Evolutionary conservation across 805 yeast genomes (phyloP).

Genomic region (Spathaspora gorwiae): DNA sequence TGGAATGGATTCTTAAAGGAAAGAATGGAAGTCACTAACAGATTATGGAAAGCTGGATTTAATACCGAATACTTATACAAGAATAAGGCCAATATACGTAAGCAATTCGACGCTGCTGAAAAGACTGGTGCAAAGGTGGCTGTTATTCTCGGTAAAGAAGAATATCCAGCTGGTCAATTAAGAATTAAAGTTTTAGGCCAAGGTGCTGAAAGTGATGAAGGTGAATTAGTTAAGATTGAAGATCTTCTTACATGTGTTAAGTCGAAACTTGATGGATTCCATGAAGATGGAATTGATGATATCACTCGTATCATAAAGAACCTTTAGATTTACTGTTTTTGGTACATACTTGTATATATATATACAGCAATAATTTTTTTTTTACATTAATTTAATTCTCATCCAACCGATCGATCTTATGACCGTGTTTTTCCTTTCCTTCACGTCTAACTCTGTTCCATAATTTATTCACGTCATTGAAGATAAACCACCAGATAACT

Average conservation of each 20-base stretch:
- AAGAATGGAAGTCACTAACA: slow-evolving; percentile 81
- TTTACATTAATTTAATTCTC: slow-evolving; percentile 1
- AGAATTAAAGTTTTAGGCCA: slow-evolving; percentile 87
- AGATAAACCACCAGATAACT: slow-evolving; percentile 67
- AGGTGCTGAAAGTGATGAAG: slow-evolving; percentile 81
- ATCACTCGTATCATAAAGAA: slow-evolving; percentile 60
- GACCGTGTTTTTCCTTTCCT: slow-evolving; percentile 33
- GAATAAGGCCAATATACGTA: slow-evolving; percentile 88
- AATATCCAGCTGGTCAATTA: slow-evolving; percentile 71
- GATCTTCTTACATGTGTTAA: slow-evolving; percentile 52
- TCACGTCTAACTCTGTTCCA: slow-evolving; percentile 80
- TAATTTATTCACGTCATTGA: slow-evolving; percentile 61
- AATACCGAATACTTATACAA: slow-evolving; percentile 91
- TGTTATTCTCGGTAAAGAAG: slow-evolving; percentile 94
- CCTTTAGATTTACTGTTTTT: slow-evolving; percentile 26
- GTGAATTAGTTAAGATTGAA: slow-evolving; percentile 64
- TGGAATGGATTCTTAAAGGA: slow-evolving; percentile 92
- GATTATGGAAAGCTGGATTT: slow-evolving; percentile 83
- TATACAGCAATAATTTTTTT: background rate
- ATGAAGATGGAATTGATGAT: slow-evolving; percentile 56
- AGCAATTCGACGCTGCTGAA: slow-evolving; percentile 97
- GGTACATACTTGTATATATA: slow-evolving; percentile 1
- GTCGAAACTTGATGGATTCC: slow-evolving; percentile 29
- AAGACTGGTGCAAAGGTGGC: slow-evolving; percentile 87
- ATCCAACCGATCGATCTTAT: slow-evolving; percentile 14